phyloP scores from a whole-genome alignment of 2,329 filamentous ascomycete species.

The Oidium heveae region DNA sequence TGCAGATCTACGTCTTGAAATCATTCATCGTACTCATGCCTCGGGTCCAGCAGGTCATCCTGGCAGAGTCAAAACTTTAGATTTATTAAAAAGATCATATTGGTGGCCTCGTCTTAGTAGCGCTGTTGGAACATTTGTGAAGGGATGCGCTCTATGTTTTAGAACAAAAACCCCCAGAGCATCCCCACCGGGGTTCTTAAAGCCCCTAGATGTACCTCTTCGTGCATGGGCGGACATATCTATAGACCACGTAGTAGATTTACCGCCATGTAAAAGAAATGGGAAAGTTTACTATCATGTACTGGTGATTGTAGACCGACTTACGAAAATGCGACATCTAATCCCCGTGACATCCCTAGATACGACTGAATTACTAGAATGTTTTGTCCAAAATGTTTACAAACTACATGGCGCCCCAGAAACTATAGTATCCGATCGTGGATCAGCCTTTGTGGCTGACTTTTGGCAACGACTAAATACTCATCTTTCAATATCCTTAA shows the following conservation, averaged over 20 bases:
- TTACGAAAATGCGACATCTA: not conserved
- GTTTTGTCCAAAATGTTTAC: not conserved
- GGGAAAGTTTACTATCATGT: not conserved
- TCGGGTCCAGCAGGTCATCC: not conserved
- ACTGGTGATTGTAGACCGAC: not conserved
- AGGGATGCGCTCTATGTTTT: not conserved
- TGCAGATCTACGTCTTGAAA: not conserved
- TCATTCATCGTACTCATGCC: not conserved
- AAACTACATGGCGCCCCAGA: slow-evolving; percentile 1
- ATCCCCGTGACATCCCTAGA: no score
- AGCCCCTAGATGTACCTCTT: not conserved
- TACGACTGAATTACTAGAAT: not conserved
- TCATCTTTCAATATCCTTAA: not conserved
- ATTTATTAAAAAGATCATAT: not conserved
- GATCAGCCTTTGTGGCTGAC: no score
- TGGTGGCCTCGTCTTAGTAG: not conserved
- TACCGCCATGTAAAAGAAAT: not conserved
- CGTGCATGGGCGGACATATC: not conserved
- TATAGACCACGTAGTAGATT: not conserved
- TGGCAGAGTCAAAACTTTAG: not conserved
- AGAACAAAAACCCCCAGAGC: not conserved
- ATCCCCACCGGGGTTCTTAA: not conserved
- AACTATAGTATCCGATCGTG: no score
- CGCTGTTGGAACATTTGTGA: not conserved
- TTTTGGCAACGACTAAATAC: not conserved